Evolutionary conservation across 2,329 filamentous ascomycete genomes (phyloP), one percentile per base, ranked within the genome.

Genomic region (Didymellaceae sp.): DNA sequence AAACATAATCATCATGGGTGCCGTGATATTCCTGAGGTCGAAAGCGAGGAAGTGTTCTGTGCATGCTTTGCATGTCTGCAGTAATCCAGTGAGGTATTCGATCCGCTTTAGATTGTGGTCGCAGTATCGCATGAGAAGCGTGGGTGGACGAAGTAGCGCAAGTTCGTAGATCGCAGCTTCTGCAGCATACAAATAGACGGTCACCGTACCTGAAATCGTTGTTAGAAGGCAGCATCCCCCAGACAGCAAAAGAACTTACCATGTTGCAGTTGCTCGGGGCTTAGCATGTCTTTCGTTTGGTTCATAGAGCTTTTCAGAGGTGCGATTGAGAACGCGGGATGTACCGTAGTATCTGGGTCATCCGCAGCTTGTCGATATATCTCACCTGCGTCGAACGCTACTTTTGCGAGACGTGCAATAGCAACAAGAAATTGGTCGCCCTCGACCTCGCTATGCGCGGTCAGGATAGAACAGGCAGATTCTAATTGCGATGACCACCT

Each of bases 401-500:
- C 57, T 13, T 59, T 44, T 9, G 69, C 59, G 2, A 68, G 67
- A 16, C 71, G 75, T 30, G 75, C 74, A 26, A 75, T 71, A 1
- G 67, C 60, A 2, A 77, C 74, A 3, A 87, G 72, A 2, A 82
- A 58, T 21, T 74, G 71, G 60, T 87, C 84, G 1, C 76, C 75
- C 0, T 76, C 70, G 18, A 4, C 74, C 70, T 0, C 87, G 68
- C 1, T 75, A 56, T 4, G 75, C 66, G 32, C 32, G 6, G 39
- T 32, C 13, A 47, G 20, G 7, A 34, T 43, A 3, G 32, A 30
- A 1, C 86, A 70, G 26, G 78, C 82, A 26, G 86, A 82, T 22
- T 85, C 82, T 74, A 87, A 79, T 42, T 84, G 78, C 1, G 78
- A 58, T 0, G 79, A 85, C 84, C 84, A 88, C 2, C 73, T 75